Evolutionary conservation across 129 eudicot genomes (phyloP), one percentile per base, ranked within the genome.

Genomic region (Arctium lappa): DNA sequence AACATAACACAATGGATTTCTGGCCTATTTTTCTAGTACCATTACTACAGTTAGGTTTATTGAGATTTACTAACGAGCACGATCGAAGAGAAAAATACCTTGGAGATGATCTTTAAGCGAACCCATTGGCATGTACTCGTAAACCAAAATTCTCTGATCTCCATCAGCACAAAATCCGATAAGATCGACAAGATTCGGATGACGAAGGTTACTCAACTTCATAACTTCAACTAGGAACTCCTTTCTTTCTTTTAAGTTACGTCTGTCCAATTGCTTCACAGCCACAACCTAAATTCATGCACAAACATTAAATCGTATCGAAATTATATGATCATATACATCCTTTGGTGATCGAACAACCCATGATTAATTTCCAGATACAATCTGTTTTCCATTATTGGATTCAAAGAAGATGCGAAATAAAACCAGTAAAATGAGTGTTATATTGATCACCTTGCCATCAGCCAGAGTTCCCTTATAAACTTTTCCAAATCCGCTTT

Each of bases 81-180:
- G 3, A 15, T 5, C 46, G 8, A 69, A 72, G 37, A 73, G 30
- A 50, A 78, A 76, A 50, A 16, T 89, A 93, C 95, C 95, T 69
- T 80, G 78, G 63, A 91, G 76, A 76, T 86, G 87, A 38, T 73
- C 79, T 32, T 78, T 80, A 30, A 93, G 66, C 6, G 92, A 84
- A 75, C 97, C 93, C 60, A 60, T 73, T 38, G 92, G 91, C 87
- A 91, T 73, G 85, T 89, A 88, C 42, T 89, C 97, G 18, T 89
- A 89, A 0, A 93, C 95, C 83, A 93, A 73, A 86, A 91, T 81
- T 81, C 93, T 89, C 10, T 93, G 89, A 69, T 89, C 95, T 13
- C 93, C 93, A 50, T 93, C 93, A 18, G 88, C 97, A 68, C 95
- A 93, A 80, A 87, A 91, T 38, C 95, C 97, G 31, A 89, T 50